Conservation (phyloP, 305 asterid genomes). For the Fraxinus dipetala region DNA sequence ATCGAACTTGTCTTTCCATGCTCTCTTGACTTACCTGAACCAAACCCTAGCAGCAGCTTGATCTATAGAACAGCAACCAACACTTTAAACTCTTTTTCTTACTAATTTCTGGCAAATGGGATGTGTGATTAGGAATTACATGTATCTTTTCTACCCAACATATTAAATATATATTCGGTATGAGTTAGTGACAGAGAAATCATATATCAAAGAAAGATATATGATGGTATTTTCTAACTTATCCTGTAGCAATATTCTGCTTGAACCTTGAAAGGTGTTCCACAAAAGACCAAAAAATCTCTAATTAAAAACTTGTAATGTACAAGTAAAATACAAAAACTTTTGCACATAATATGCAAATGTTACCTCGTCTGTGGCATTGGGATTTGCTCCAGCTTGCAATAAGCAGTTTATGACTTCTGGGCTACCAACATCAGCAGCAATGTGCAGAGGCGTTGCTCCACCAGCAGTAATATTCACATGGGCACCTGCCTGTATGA, state of each 20-base stretch:
- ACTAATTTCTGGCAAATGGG: neutral
- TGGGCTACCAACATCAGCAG: slow-evolving; percentile 74
- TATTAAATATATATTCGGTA: neutral
- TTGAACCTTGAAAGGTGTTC: slow-evolving; percentile 7
- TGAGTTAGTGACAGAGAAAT: neutral
- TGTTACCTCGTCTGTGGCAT: slow-evolving; percentile 75
- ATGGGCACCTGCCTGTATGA: slow-evolving; percentile 72
- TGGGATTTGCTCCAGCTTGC: slow-evolving; percentile 89
- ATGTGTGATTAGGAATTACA: neutral
- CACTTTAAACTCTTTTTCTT: neutral
- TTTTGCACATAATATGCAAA: neutral
- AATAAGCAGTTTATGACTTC: slow-evolving; percentile 72
- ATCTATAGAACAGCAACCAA: neutral
- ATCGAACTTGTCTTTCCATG: neutral
- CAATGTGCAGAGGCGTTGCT: slow-evolving; percentile 91
- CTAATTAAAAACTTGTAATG: neutral
- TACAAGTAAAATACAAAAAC: slow-evolving; percentile 7
- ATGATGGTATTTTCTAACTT: neutral
- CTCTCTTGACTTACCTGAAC: neutral
- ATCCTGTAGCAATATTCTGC: slow-evolving; percentile 6
- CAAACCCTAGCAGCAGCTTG: neutral
- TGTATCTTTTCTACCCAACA: neutral
- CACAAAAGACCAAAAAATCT: neutral
- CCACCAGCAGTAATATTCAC: slow-evolving; percentile 83
- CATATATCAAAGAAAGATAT: neutral